Conservation (phyloP, 495 filamentous ascomycete genomes). For the Evansstolkia leycettana region DNA sequence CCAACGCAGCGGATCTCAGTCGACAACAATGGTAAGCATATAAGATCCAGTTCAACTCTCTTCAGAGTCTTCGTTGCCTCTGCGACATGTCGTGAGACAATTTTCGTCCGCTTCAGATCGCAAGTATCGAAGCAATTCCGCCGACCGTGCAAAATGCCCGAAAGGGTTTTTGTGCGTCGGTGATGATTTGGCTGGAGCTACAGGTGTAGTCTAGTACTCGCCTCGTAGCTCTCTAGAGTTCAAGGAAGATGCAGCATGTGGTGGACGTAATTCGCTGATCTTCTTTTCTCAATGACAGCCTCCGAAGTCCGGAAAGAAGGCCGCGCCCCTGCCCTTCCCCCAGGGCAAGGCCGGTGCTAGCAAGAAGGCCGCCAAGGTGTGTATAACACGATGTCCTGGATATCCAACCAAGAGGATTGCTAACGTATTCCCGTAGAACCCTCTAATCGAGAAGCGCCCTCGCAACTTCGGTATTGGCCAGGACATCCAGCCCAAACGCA, state of each 20-base stretch:
- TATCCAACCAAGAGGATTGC: constrained; percentile 6
- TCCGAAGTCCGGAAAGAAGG: constrained; percentile 91
- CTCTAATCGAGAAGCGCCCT: constrained; percentile 93
- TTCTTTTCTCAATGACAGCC: constrained; percentile 99
- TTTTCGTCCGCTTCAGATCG: constrained; percentile 19
- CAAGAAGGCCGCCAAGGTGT: constrained; percentile 97
- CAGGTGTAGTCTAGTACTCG: constrained; percentile 45
- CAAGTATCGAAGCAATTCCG: constrained; percentile 31
- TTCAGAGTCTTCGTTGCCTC: constrained; percentile 20
- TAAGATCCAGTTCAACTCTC: constrained; percentile 15
- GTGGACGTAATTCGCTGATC: constrained; percentile 86
- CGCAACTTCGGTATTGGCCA: constrained; percentile 99
- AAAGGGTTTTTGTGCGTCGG: constrained; percentile 31
- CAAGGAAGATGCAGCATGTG: constrained; percentile 65
- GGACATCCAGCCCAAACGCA: constrained; percentile 94
- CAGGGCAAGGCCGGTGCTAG: constrained; percentile 73
- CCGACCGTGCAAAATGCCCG: constrained; percentile 19
- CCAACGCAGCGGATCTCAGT: constrained; percentile 31
- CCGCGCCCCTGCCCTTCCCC: constrained; percentile 91
- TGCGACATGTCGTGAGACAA: constrained; percentile 26
- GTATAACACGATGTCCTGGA: constrained; percentile 35
- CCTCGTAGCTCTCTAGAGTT: constrained; percentile 73
- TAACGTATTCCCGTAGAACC: constrained; percentile 56
- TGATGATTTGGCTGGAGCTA: constrained; percentile 80
- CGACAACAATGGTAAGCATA: constrained; percentile 42